Base-by-base conservation (phyloP, 1,139 yeast genomes). In the Geotrichum aggregatum region DNA sequence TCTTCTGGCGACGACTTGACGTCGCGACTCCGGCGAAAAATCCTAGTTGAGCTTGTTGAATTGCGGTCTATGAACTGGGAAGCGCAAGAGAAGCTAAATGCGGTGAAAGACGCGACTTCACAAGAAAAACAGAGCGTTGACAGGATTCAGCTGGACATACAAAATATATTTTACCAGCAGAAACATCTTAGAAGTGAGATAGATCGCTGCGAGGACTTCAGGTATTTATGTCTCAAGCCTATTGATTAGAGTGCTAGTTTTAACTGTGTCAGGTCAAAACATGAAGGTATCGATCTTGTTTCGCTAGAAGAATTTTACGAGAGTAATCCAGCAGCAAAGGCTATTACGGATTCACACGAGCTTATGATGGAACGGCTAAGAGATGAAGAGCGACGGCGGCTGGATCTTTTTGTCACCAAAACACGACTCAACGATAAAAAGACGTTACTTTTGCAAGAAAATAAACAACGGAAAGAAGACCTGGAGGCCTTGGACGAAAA, bases 91-190 rank as follows among this genome's bases (percentile, higher is more conserved):
- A 52, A 55, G 6, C 56, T 60, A 22, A 58, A 59, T 22, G 39
- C 50, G 2, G 56, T 59, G 10, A 61, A 60, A 50, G 62, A 58
- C 11, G 54, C 49, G 6, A 63, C 68, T 3, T 48, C 54, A 2
- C 52, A 49, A n/a, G 57, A 59, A 28, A 61, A 63, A 47, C 57
- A 56, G 30, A 61, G 60, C n/a, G 62, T 65, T 1, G 71, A 69
- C 51, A 51, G 53, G 11, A 54, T 62, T 24, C 60, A 63, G 34
- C 59, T 67, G 14, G 66, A 64, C 24, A 60, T 67, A 21, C 71
- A 68, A 52, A 67, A 69, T 49, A 60, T 67, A 18, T 52, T 62
- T 24, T 68, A 68, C 52, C 65, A 67, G 52, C 71, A 67, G 45
- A 59, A 63, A 48, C 67, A 67, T 51, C 57, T 69, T 36, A 56